Conservation (phyloP, 805 yeast genomes). For the Saturnispora diversa region DNA sequence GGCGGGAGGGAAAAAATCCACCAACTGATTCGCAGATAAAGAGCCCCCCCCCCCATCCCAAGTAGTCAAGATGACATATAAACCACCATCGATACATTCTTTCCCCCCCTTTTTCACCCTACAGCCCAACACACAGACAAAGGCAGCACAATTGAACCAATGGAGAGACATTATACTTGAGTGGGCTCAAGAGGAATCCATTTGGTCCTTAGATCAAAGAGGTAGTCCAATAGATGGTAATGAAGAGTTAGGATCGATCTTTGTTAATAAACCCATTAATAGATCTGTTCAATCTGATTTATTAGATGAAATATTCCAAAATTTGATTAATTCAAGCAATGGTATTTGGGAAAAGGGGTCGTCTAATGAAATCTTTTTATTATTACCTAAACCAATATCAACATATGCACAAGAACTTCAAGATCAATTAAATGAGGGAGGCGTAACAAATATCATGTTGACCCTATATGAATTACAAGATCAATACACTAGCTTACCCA, state of each 20-base stretch:
- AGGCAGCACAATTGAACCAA: constrained; percentile 65
- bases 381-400: constrained; percentile 4
- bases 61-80: neutral
- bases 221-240: constrained; percentile 25
- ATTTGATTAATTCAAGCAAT: constrained; percentile 8
- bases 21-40: too few species aligned
- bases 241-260: neutral
- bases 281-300: neutral
- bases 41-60: too few species aligned
- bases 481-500: constrained; percentile 13
- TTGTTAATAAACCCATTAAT: neutral
- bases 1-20: too few species aligned
- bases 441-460: constrained; percentile 4
- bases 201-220: constrained; percentile 44
- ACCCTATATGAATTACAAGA: constrained; percentile 14
- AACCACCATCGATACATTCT: constrained; percentile 48
- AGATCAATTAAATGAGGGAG: neutral
- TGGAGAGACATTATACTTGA: constrained; percentile 64
- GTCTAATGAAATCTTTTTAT: constrained; percentile 26
- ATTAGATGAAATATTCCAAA: neutral
- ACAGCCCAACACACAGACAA: constrained; percentile 76
- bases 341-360: constrained; percentile 24
- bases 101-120: constrained; percentile 91
- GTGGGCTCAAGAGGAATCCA: constrained; percentile 48
- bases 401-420: constrained; percentile 4